A percentile compares a stretch with the other conserved stretches of the same genome.
Conservation (phyloP, 345 rosid genomes). For the Ricinus communis region DNA sequence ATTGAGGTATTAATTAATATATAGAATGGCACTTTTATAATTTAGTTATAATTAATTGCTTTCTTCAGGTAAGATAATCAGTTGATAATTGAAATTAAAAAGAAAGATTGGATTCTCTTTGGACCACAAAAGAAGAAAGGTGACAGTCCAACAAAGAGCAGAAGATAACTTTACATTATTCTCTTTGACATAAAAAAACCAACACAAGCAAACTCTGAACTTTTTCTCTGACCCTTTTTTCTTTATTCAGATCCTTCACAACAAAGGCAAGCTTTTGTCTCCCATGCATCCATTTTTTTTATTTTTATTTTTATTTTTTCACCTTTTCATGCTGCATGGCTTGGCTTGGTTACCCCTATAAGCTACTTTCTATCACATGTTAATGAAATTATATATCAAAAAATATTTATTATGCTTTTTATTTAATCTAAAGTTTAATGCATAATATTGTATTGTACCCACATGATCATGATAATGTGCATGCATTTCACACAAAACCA, state of each 20-base stretch:
- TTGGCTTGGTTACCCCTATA: too few relatives aligned
- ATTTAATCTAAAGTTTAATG: too few relatives aligned
- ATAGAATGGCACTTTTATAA: neutral
- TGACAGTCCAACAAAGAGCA: slow-evolving; percentile 28
- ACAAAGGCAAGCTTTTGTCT: slow-evolving; percentile 23
- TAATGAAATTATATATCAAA: neutral
- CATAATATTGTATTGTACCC: too few relatives aligned
- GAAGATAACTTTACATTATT: slow-evolving; percentile 10
- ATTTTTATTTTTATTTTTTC: too few relatives aligned
- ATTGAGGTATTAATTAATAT: neutral
- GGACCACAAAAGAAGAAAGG: slow-evolving; percentile 17
- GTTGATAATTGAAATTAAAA: neutral
- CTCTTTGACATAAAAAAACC: slow-evolving; percentile 13
- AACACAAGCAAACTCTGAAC: slow-evolving; percentile 27
- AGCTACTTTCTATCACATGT: neutral
- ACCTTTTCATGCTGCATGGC: neutral
- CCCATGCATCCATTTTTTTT: slow-evolving; percentile 5
- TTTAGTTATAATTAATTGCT: neutral
- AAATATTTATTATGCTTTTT: too few relatives aligned
- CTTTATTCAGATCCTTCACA: slow-evolving; percentile 20
- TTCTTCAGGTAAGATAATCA: too few relatives aligned
- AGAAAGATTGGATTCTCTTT: slow-evolving; percentile 22
- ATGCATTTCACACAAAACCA: too few relatives aligned
- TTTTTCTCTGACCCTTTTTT: slow-evolving; percentile 2
- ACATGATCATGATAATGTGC: too few relatives aligned